phyloP scores from a whole-genome alignment of 805 yeast genomes.

The Suhomyces vadensis region DNA sequence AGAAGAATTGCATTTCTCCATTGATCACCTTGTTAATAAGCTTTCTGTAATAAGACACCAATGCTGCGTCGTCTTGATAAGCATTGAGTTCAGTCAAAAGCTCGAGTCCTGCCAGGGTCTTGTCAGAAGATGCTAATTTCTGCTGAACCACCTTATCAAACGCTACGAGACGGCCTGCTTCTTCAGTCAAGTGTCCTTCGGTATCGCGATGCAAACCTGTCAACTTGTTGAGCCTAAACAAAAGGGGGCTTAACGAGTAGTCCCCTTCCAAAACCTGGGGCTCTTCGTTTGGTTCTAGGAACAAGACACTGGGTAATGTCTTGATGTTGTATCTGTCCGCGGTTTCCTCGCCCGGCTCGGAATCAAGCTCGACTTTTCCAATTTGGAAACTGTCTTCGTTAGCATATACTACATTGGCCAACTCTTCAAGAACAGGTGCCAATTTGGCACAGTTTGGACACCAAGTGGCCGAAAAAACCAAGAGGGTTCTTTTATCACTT shows the following conservation, averaged over 20 bases:
- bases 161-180: slow-evolving; percentile 33
- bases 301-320: slow-evolving; percentile 57
- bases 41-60: slow-evolving; percentile 49
- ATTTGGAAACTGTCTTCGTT: slow-evolving; percentile 39
- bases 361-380: slow-evolving; percentile 40
- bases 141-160: slow-evolving; percentile 1
- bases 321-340: slow-evolving; percentile 42
- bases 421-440: slow-evolving; percentile 49
- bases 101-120: slow-evolving; percentile 15
- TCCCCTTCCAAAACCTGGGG: slow-evolving; percentile 28
- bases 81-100: slow-evolving; percentile 6
- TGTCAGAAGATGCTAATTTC: slow-evolving; percentile 9
- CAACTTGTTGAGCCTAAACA: slow-evolving; percentile 29
- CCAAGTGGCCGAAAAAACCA: slow-evolving; percentile 62
- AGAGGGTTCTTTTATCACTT: slow-evolving; percentile 33
- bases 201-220: slow-evolving; percentile 30
- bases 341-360: slow-evolving; percentile 45
- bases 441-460: slow-evolving; percentile 58
- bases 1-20: slow-evolving; percentile 46
- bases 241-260: slow-evolving; percentile 20
- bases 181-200: slow-evolving; percentile 31
- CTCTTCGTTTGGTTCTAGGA: slow-evolving; percentile 35
- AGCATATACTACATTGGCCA: slow-evolving; percentile 49
- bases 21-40: slow-evolving; percentile 45
- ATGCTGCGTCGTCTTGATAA: not conserved